Conservation (phyloP, 106 monocot species). For the Dactylorhiza incarnata region DNA sequence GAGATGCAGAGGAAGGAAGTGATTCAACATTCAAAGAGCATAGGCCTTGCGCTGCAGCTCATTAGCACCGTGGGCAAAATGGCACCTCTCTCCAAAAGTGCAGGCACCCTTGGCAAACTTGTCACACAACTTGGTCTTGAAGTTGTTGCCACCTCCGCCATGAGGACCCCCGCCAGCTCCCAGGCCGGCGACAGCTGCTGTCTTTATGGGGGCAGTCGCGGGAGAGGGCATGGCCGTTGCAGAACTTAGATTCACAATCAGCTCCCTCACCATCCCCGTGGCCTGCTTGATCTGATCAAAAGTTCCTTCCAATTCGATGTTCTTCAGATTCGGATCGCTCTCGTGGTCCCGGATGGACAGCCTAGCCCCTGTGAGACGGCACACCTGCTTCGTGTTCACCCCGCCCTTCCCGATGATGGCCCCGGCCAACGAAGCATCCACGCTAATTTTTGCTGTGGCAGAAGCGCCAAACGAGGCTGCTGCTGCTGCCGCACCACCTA, state of each 20-base stretch:
- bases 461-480: conserved; percentile 51
- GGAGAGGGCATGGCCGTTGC: conserved; percentile 5
- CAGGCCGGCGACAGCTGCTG: neutral
- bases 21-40: neutral
- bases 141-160: conserved; percentile 28
- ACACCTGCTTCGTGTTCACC: conserved; percentile 64
- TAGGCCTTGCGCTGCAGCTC: conserved; percentile 53
- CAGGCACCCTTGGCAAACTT: conserved; percentile 63
- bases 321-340: conserved; percentile 50
- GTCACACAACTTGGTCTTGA: conserved; percentile 67
- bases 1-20: no score
- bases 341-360: conserved; percentile 67
- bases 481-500: conserved; percentile 9
- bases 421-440: conserved; percentile 66
- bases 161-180: neutral
- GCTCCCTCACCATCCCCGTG: conserved; percentile 49
- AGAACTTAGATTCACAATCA: conserved; percentile 42
- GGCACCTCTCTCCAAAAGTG: conserved; percentile 69
- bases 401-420: conserved; percentile 84
- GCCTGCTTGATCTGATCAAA: conserved; percentile 79
- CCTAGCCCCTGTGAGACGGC: conserved; percentile 53
- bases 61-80: conserved; percentile 61
- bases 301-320: conserved; percentile 70
- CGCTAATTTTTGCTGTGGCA: conserved; percentile 78
- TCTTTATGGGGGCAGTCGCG: neutral